Conservation (phyloP, 805 yeast genomes). For the Torulaspora maleeae region DNA sequence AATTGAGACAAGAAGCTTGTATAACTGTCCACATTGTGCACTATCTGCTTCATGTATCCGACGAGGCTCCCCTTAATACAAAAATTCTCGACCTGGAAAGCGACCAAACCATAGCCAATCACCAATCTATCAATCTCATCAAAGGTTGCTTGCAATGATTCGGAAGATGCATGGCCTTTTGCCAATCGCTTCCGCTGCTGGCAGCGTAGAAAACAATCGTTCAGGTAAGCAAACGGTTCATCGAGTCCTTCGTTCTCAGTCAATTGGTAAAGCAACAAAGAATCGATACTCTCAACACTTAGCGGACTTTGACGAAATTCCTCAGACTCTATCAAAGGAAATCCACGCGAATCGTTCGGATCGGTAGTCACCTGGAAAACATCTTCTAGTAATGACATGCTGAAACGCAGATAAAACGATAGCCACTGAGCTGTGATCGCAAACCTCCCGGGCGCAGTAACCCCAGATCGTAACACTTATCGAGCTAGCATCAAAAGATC, state of each 20-base stretch:
- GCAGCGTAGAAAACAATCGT: slow-evolving; percentile 28
- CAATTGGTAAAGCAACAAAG: slow-evolving; percentile 30
- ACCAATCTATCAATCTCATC: slow-evolving; percentile 42
- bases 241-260: slow-evolving; percentile 30
- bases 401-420: neutral
- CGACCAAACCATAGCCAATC: slow-evolving; percentile 57
- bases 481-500: neutral
- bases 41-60: slow-evolving; percentile 29
- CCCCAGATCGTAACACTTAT: neutral
- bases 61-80: slow-evolving; percentile 24
- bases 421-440: neutral
- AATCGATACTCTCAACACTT: slow-evolving; percentile 26
- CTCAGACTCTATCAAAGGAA: slow-evolving; percentile 14
- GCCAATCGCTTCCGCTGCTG: slow-evolving; percentile 40
- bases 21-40: slow-evolving; percentile 29
- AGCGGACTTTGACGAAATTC: slow-evolving; percentile 18
- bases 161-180: slow-evolving; percentile 39
- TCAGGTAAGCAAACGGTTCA: slow-evolving; percentile 29
- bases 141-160: slow-evolving; percentile 39
- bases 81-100: slow-evolving; percentile 63
- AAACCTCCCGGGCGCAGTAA: neutral
- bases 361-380: slow-evolving; percentile 24
- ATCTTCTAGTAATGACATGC: slow-evolving; percentile 27
- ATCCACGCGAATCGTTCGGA: slow-evolving; percentile 17
- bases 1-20: slow-evolving; percentile 53